Base-by-base conservation (phyloP, 345 rosid species). In the Salix brachista region DNA sequence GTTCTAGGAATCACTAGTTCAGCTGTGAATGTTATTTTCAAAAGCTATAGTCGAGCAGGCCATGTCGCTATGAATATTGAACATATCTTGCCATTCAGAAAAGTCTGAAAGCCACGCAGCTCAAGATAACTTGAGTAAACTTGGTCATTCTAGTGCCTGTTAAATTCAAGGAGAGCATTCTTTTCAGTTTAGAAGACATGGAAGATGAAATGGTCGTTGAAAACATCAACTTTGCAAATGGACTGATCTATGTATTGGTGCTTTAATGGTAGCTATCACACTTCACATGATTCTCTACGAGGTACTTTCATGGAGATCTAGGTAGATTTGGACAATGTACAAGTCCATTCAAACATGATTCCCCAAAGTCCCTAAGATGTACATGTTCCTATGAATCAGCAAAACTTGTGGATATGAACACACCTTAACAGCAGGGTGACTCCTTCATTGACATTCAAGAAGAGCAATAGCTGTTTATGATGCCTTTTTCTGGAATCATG, bases 341-440 rank as follows among this genome's bases (percentile, higher is more conserved):
- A 68, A 14, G 18, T 66, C 4, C 42, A 67, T 68, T 68, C 11
- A 28, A 64, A 48, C 67, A 66, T 75, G 30, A 66, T 34, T 25
- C 19, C 54, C 7, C 60, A 18, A 52, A 52, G 60, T 19, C 58
- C 58, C 58, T 18, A 61, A 61, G 6, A n/a, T 17, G 25, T 23
- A 34, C 21, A 32, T 65, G 6, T 21, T n/a, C 14, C 23, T 71
- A 5, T 30, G 28, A 21, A 41, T 48, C 28, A 28, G 74, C 30
- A 93, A 91, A 82, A 97, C 99, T 26, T 91, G 83, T 71, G 99
- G 97, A 83, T 93, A 88, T 79, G 94, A 91, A 73, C 92, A 95
- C 86, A 90, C 97, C 8, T 91, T 95, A 64, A 95, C 97, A n/a
- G 91, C 94, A 4, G 97, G 92, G 99, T 91, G 87, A 83, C 75